Percentiles rank a stretch among this genome's conserved stretches.
Conservation (phyloP, 2,329 filamentous ascomycete species). For the Paecilomyces formosus region DNA sequence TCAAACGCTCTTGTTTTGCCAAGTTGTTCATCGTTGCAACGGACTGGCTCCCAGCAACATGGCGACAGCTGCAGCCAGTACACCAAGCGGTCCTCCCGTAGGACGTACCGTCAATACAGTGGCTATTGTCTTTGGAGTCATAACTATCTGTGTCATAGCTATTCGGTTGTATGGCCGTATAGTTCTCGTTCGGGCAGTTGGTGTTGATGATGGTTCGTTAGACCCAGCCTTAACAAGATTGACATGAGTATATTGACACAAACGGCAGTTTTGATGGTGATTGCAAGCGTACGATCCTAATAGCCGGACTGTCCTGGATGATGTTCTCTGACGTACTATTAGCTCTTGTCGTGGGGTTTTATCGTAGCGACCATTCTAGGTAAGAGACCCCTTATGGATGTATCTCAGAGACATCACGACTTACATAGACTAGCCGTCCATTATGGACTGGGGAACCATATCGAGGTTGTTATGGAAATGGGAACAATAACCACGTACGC, state of each 20-base stretch:
- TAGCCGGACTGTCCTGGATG: not conserved
- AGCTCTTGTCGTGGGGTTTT: not conserved
- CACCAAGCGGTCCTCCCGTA: not conserved
- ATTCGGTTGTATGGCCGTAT: not conserved
- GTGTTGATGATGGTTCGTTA: not conserved
- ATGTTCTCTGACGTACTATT: not conserved
- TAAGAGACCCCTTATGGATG: not conserved
- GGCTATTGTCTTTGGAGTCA: not conserved
- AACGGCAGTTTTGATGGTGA: not conserved
- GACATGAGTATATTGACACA: not conserved
- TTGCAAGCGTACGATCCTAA: not conserved
- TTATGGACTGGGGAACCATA: conserved; percentile 25
- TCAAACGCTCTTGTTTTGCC: not conserved
- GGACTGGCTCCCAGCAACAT: not conserved
- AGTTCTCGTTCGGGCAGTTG: not conserved
- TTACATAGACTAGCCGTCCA: not conserved
- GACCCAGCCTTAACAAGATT: not conserved
- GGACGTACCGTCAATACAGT: not conserved
- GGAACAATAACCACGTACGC: conserved; percentile 9
- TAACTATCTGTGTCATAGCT: not conserved
- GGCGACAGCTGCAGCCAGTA: not conserved
- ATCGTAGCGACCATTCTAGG: not conserved
- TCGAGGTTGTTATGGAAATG: conserved; percentile 16
- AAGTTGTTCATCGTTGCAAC: not conserved
- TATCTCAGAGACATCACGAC: not conserved